These are phyloP conservation scores for Microsporum audouinii DNA, from an alignment of 2,329 filamentous ascomycete species.

Conservation along the genomic window DNA sequence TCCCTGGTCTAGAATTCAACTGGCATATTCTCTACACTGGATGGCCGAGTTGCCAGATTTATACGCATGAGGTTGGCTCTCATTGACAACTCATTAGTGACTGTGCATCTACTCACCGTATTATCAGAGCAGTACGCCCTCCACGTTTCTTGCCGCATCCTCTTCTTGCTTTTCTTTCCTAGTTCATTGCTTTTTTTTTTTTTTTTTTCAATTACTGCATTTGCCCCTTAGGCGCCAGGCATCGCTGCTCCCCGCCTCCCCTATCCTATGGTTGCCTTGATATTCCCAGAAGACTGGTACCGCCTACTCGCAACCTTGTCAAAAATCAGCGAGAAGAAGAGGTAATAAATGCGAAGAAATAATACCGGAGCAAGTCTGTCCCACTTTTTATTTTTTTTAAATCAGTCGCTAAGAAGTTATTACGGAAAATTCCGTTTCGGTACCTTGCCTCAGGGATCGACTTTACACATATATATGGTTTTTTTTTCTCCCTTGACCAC, in stretches of 20 bases:
- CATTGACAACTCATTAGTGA: neutral
- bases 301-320: neutral
- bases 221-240: neutral
- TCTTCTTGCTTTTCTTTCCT: neutral
- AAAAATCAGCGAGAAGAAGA: neutral
- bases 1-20: neutral
- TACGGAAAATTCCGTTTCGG: neutral
- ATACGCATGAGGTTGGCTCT: neutral
- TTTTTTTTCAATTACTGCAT: neutral
- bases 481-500: neutral
- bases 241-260: neutral
- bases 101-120: neutral
- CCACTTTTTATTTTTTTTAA: neutral
- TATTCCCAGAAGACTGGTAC: slow-evolving; percentile 1
- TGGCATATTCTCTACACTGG: neutral
- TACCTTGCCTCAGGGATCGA: neutral
- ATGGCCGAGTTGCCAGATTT: neutral
- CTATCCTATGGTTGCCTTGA: slow-evolving; percentile 1
- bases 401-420: neutral
- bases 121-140: neutral
- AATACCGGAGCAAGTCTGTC: neutral
- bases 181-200: neutral
- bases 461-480: neutral
- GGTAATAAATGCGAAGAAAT: neutral
- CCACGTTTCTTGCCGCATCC: neutral